Evolutionary conservation across 345 rosid species (phyloP).

Genomic region (Conringia planisiliqua): DNA sequence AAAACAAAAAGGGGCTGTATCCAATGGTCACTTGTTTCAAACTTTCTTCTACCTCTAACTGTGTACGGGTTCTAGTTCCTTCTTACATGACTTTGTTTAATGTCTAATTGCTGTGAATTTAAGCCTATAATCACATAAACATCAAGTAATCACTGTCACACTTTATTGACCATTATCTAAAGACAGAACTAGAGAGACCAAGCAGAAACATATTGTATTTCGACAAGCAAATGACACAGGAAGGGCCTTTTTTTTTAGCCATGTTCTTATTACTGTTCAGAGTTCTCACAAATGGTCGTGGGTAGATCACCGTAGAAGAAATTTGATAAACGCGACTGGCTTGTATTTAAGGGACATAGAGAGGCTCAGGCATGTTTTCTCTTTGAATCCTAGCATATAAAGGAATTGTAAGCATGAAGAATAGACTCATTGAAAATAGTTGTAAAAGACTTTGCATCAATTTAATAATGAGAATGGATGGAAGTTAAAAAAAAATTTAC

Average conservation of each 20-base stretch:
- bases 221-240: neutral
- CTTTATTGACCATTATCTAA: slow-evolving; percentile 8
- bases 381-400: slow-evolving; percentile 62
- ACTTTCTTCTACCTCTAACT: neutral
- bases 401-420: slow-evolving; percentile 3
- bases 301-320: neutral
- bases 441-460: neutral
- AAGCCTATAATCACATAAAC: neutral
- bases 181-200: slow-evolving; percentile 2
- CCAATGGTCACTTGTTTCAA: slow-evolving; percentile 10
- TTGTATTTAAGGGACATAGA: slow-evolving; percentile 47
- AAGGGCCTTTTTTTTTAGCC: neutral
- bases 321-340: slow-evolving; percentile 5
- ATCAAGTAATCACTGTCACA: slow-evolving; percentile 1
- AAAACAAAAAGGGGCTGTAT: neutral
- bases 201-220: slow-evolving; percentile 19
- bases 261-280: slow-evolving; percentile 8
- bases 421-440: neutral
- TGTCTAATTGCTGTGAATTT: slow-evolving; percentile 10
- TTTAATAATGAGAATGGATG: neutral
- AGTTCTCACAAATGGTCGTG: neutral
- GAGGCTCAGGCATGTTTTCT: slow-evolving; percentile 71
- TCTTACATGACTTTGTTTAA: neutral
- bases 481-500: slow-evolving; percentile 33
- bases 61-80: neutral